Percentiles rank a stretch among this genome's conserved stretches.
Conservation (phyloP, 495 filamentous ascomycete species). For the Elasticomyces elasticus region DNA sequence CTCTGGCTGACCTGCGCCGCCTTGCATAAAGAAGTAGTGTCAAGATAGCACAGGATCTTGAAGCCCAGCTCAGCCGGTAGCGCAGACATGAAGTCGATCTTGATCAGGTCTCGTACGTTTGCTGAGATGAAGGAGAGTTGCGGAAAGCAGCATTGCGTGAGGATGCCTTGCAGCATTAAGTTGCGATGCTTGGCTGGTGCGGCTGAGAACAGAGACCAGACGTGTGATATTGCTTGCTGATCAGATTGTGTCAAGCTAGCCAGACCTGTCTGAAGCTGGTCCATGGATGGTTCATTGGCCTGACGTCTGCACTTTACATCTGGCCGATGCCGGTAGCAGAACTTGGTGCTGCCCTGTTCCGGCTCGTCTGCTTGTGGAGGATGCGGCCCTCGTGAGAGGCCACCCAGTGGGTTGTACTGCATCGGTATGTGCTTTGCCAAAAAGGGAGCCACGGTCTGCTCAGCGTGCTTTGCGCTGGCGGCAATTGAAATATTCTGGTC, state of each 20-base stretch:
- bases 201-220: constrained; percentile 96
- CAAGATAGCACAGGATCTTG: constrained; percentile 85
- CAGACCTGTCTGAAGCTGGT: constrained; percentile 78
- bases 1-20: constrained; percentile 86
- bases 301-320: constrained; percentile 88
- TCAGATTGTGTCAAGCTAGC: constrained; percentile 70
- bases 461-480: constrained; percentile 35
- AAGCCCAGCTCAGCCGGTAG: constrained; percentile 84
- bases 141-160: constrained; percentile 93
- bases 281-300: constrained; percentile 91
- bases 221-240: constrained; percentile 86
- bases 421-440: constrained; percentile 75
- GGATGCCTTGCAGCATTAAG: constrained; percentile 88
- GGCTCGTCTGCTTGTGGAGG: constrained; percentile 21
- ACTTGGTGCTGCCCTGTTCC: constrained; percentile 69
- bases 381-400: constrained; percentile 20
- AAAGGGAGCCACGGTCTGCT: constrained; percentile 62
- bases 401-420: constrained; percentile 63
- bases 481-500: constrained; percentile 21
- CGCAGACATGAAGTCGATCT: constrained; percentile 87
- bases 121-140: constrained; percentile 87
- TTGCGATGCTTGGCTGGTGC: constrained; percentile 87
- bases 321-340: constrained; percentile 90
- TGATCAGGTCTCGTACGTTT: constrained; percentile 79
- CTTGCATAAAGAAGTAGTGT: constrained; percentile 93